Percentiles rank a stretch among this genome's conserved stretches.
Conservation (phyloP, 371 early-diverging fungal species). For the Saksenaea vasiformis region DNA sequence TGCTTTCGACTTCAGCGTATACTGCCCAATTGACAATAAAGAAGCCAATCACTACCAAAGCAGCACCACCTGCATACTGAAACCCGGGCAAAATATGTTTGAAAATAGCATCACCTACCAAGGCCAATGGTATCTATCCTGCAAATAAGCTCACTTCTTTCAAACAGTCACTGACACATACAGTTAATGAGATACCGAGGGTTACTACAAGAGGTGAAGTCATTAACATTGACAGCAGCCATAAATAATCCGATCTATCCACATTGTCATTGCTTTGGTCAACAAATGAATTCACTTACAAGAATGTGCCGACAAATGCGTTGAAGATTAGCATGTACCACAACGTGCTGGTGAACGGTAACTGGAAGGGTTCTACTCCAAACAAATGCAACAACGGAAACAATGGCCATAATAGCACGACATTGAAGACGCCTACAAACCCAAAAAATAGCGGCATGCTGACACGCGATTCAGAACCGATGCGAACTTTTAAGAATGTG, state of each 20-base stretch:
- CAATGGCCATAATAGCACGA: constrained; percentile 66
- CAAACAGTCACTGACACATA: constrained; percentile 4
- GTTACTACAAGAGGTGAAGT: constrained; percentile 80
- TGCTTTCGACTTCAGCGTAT: constrained; percentile 24
- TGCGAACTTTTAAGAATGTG: constrained; percentile 65
- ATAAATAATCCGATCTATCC: constrained; percentile 68
- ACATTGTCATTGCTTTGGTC: not conserved
- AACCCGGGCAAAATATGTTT: constrained; percentile 56
- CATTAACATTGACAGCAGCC: constrained; percentile 76
- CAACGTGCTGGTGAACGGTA: constrained; percentile 51
- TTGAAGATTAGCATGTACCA: constrained; percentile 67
- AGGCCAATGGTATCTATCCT: constrained; percentile 65
- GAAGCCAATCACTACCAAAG: constrained; percentile 65
- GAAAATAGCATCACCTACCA: constrained; percentile 68
- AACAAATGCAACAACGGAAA: constrained; percentile 59
- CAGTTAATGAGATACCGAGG: constrained; percentile 72
- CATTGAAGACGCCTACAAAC: constrained; percentile 75
- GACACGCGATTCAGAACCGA: constrained; percentile 68
- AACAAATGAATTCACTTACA: constrained; percentile 30
- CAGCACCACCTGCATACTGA: constrained; percentile 63
- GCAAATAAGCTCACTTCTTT: not conserved
- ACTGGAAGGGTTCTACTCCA: constrained; percentile 66
- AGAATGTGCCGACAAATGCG: constrained; percentile 75
- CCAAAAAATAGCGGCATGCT: constrained; percentile 79
- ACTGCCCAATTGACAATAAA: constrained; percentile 55